These are phyloP conservation scores for Coniochaeta hoffmannii DNA, from an alignment of 2,329 filamentous ascomycete species.

Conservation along the genomic window DNA sequence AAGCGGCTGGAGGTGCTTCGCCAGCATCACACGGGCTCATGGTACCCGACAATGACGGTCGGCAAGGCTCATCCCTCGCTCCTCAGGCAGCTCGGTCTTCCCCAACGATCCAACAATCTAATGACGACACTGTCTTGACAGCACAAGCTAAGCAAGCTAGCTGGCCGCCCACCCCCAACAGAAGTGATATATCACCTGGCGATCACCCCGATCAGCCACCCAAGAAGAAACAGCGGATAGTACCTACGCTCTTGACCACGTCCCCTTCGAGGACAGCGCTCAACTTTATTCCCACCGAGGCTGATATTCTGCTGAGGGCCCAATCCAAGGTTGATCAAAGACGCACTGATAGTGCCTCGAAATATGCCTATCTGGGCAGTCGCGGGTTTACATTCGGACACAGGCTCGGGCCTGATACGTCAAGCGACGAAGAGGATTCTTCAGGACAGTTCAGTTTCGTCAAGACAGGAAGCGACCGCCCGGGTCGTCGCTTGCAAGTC, in stretches of 20 bases:
- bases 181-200: background rate
- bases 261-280: conserved; percentile 9
- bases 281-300: conserved; percentile 2
- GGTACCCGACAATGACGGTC: background rate
- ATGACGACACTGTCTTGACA: background rate
- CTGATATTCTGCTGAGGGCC: conserved; percentile 1
- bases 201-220: background rate
- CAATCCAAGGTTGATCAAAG: background rate
- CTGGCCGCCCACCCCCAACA: background rate
- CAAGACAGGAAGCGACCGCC: conserved; percentile 21
- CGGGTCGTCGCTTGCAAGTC: conserved; percentile 36
- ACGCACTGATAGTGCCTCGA: background rate
- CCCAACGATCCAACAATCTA: no score
- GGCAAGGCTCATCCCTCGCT: background rate
- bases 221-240: conserved; percentile 23
- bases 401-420: conserved; percentile 4
- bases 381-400: conserved; percentile 3
- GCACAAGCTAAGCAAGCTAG: background rate
- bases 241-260: conserved; percentile 16
- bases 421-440: background rate
- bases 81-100: background rate
- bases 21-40: background rate
- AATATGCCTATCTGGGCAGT: conserved; percentile 8
- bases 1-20: background rate
- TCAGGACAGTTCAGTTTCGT: conserved; percentile 19